phyloP scores from a whole-genome alignment of 352 stramenopile species.

The Peronospora farinosa region DNA sequence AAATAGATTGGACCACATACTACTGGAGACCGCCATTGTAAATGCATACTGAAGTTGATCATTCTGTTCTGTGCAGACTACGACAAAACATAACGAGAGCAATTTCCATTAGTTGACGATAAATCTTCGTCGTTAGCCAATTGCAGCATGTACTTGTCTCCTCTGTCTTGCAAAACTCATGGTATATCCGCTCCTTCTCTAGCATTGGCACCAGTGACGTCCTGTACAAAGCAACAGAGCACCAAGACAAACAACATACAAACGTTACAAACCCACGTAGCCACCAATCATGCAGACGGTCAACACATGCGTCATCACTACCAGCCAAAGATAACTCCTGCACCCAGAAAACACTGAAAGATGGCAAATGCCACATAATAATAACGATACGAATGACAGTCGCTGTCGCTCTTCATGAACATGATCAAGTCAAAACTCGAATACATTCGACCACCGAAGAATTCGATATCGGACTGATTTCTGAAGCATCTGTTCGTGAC shows the following conservation, averaged over 20 bases:
- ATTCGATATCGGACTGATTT: no score
- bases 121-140: not conserved
- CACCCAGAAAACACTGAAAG: slow-evolving; percentile 55
- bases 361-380: slow-evolving; percentile 48
- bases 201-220: slow-evolving; percentile 54
- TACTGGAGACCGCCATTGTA: slow-evolving; percentile 51
- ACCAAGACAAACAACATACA: not conserved
- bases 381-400: slow-evolving; percentile 30
- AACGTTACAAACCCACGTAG: slow-evolving; percentile 5
- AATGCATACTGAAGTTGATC: slow-evolving; percentile 55
- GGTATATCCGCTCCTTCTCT: slow-evolving; percentile 52
- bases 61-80: slow-evolving; percentile 50
- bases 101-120: not conserved
- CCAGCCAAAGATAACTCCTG: slow-evolving; percentile 60
- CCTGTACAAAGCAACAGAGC: slow-evolving; percentile 20
- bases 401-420: slow-evolving; percentile 16
- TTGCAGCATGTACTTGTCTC: slow-evolving; percentile 31
- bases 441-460: not conserved
- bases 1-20: slow-evolving; percentile 57
- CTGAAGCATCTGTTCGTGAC: slow-evolving; percentile 5
- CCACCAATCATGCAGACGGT: not conserved
- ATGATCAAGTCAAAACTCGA: not conserved
- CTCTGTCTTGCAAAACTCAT: slow-evolving; percentile 36
- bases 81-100: not conserved
- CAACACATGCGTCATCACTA: slow-evolving; percentile 5